These are phyloP conservation scores for Zygosaccharomyces sapae DNA, from an alignment of 1,139 yeast species.

Conservation along the genomic window DNA sequence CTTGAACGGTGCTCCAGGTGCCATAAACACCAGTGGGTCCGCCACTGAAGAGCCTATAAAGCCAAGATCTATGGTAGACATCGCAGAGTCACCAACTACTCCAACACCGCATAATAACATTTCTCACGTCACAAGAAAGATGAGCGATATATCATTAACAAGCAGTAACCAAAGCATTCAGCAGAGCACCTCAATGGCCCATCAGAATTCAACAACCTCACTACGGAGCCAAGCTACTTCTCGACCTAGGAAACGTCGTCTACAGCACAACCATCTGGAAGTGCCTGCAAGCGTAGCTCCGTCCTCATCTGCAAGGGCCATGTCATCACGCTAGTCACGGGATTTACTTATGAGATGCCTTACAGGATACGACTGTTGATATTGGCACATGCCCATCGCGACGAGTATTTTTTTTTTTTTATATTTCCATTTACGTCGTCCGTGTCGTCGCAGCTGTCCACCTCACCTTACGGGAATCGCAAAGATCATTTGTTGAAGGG, in stretches of 20 bases:
- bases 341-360: neutral
- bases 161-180: slow-evolving; percentile 3
- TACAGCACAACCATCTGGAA: slow-evolving; percentile 20
- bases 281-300: slow-evolving; percentile 16
- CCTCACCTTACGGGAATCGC: neutral
- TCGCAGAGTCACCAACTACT: slow-evolving; percentile 21
- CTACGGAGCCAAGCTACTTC: slow-evolving; percentile 9
- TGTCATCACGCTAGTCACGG: slow-evolving; percentile 7
- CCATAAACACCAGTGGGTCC: neutral
- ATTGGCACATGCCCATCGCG: neutral
- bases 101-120: neutral
- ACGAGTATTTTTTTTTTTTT: neutral
- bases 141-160: slow-evolving; percentile 3
- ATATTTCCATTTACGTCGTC: neutral
- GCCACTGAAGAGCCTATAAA: neutral
- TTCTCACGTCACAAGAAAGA: slow-evolving; percentile 4
- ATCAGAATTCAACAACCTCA: slow-evolving; percentile 11
- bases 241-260: slow-evolving; percentile 12
- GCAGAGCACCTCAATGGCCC: slow-evolving; percentile 5
- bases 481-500: neutral
- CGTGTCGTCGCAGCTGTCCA: neutral
- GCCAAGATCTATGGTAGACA: slow-evolving; percentile 28
- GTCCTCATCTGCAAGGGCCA: slow-evolving; percentile 12
- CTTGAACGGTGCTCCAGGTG: too few relatives aligned
- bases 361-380: neutral